Base-by-base conservation (phyloP, 2,329 filamentous ascomycete genomes). In the Penicillium sp. region DNA sequence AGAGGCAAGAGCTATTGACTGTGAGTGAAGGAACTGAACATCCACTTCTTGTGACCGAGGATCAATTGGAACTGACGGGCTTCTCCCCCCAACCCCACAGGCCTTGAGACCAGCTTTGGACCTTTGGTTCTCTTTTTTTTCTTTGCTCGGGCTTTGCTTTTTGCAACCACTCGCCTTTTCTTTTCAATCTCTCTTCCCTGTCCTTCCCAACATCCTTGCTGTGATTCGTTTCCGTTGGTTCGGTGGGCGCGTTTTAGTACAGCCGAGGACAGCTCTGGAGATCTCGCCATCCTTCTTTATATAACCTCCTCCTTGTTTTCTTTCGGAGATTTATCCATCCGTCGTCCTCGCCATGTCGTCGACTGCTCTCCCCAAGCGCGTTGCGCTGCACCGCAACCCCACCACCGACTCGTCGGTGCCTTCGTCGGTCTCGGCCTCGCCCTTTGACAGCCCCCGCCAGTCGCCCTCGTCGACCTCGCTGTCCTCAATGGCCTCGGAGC, bases 401-500 rank as follows among this genome's bases (percentile, higher is more conserved):
- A 82, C 84, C 59, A 74, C 81, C 60, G 82, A 85, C 57, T 85
- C 83, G 35, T 87, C 85, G 19, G 73, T 79, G 41, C 76, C 78
- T 64, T 83, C 78, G 71, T 87, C 85, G 5, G 77, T 78, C 59
- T 78, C 80, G 40, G 78, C 77, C 60, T 86, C 85, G 24, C 85
- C 85, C 37, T 73, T 79, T 62, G 85, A 87, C 66, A 87, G 85
- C 60, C 86, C 86, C 50, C 80, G 79, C 53, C 82, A 82, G 43
- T 89, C 93, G 27, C 82, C 85, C 49, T 98, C 95, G 7, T 91
- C 90, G 40, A 96, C 94, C 3, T 98, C 95, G 3, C 85, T 98
- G 62, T 97, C 94, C 11, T 98, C 95, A 27, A 83, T 98, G 75
- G 88, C 86, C 57, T 93, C 90, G 11, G 84, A 87, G 46, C 85